Base-by-base conservation (phyloP, 495 filamentous ascomycete species). In the Gamarada debralockiae region DNA sequence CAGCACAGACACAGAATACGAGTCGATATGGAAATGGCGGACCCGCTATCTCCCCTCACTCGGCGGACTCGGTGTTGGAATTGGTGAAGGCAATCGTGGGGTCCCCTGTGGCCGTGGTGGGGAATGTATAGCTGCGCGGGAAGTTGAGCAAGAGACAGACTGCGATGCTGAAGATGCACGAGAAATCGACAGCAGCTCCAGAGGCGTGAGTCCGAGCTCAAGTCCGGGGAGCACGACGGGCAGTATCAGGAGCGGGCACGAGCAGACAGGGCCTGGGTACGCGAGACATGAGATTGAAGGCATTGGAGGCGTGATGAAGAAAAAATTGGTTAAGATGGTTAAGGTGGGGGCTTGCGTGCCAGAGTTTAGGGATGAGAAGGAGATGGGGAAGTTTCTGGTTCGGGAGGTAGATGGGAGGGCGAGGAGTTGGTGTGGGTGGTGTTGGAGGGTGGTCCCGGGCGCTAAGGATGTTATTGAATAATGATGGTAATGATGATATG, bases 31-130 rank as follows among this genome's bases (percentile, higher is more conserved):
- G 91, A 81, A 74, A 18, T 96, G 91, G 90, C 85, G 91, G 17
- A 89, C 81, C 20, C 79, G 86, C n/a, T 96, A 95, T 69, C 82
- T 83, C 41, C 82, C 84, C 17, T 84, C 81, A 25, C 84, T 90
- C 0, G 88, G 89, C 31, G 89, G 89, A 0, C 70, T 95, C 0
- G 89, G 90, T 3, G 90, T 86, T 1, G 91, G 91, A 14, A 92
- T 93, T 42, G 89, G 90, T 37, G 90, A 95, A 61, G 91, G 90
- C 49, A 81, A 87, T 61, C 84, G 92, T 55, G 90, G 91, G 36
- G 87, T 95, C 2, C 81, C 87, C 57, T 96, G 91, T 64, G 90
- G 88, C 0, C 80, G 87, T 15, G 85, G 81, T 24, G 70, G 70
- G 13, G 62, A 70, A 5, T 96, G 91, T 67, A 79, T 87, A 24